phyloP scores from a whole-genome alignment of 495 filamentous ascomycete species.

The Astrocystis sublimbata region DNA sequence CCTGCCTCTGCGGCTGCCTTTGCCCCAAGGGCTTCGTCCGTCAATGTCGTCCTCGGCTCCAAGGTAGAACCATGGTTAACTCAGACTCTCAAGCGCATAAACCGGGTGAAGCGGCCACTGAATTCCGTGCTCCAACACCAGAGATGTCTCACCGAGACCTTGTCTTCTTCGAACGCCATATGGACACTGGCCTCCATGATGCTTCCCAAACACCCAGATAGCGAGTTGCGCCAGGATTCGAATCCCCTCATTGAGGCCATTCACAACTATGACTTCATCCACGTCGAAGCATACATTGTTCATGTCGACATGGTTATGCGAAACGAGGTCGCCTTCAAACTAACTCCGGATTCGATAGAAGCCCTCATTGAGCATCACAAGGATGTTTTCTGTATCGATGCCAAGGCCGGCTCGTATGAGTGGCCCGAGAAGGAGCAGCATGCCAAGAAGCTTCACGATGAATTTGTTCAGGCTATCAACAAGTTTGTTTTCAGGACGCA shows the following conservation, averaged over 20 bases:
- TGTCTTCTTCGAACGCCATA: constrained; percentile 88
- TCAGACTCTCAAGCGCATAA: constrained; percentile 93
- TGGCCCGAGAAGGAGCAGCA: constrained; percentile 97
- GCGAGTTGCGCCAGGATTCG: constrained; percentile 79
- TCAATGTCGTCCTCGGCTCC: constrained; percentile 89
- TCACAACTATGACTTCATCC: constrained; percentile 91
- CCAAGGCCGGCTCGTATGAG: constrained; percentile 84
- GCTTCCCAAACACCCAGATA: constrained; percentile 86
- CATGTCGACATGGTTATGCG: constrained; percentile 98
- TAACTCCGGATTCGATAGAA: constrained; percentile 97
- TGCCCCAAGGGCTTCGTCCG: constrained; percentile 85
- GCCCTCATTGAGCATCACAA: constrained; percentile 94
- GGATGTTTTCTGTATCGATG: constrained; percentile 91
- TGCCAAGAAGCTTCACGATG: constrained; percentile 95
- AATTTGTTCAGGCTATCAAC: constrained; percentile 96
- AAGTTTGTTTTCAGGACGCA: constrained; percentile 93
- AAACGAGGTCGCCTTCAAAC: constrained; percentile 97
- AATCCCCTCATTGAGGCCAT: constrained; percentile 89
- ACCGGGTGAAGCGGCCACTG: constrained; percentile 93
- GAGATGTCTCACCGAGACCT: constrained; percentile 92
- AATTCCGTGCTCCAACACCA: constrained; percentile 98
- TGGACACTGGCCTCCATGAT: constrained; percentile 96
- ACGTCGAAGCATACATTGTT: constrained; percentile 96
- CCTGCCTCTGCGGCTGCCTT: constrained; percentile 96
- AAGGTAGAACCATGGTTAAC: constrained; percentile 99